Evolutionary conservation across 108 stramenopile species (phyloP).

Genomic region (Nitzschia inconspicua): DNA sequence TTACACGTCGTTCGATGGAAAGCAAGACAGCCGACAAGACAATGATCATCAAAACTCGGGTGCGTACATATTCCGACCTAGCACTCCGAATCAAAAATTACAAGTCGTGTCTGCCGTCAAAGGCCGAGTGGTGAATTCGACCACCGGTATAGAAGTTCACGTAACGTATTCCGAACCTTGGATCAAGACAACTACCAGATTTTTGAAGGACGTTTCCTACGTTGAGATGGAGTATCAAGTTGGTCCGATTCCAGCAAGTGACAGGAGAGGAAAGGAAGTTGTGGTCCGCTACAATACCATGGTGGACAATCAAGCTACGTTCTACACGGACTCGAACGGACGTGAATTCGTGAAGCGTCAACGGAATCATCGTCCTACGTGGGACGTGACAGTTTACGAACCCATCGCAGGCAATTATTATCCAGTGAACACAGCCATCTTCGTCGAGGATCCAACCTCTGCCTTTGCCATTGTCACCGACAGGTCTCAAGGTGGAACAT

Average conservation of each 20-base stretch:
- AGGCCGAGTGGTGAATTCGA: slow-evolving; percentile 1
- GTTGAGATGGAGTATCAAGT: slow-evolving; percentile 89
- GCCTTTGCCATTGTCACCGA: slow-evolving; percentile 79
- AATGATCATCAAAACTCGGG: slow-evolving; percentile 71
- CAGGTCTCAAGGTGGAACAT: slow-evolving; percentile 88
- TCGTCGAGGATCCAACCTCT: slow-evolving; percentile 56
- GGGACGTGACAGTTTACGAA: slow-evolving; percentile 73
- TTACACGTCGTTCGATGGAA: slow-evolving; percentile 21
- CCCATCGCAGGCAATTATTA: slow-evolving; percentile 95
- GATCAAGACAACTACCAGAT: slow-evolving; percentile 81
- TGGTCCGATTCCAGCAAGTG: slow-evolving; percentile 87
- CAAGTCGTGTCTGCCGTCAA: slow-evolving; percentile 2
- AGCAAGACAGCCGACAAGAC: not conserved
- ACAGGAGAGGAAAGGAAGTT: slow-evolving; percentile 80
- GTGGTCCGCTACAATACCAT: slow-evolving; percentile 67
- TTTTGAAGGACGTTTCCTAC: slow-evolving; percentile 53
- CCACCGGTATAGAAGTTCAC: slow-evolving; percentile 64
- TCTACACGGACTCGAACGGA: slow-evolving; percentile 96
- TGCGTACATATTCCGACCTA: slow-evolving; percentile 96
- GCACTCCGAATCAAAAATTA: slow-evolving; percentile 40
- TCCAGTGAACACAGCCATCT: slow-evolving; percentile 92
- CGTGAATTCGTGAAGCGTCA: slow-evolving; percentile 84
- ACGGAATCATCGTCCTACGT: slow-evolving; percentile 63
- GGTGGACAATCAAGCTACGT: slow-evolving; percentile 57
- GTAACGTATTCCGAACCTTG: slow-evolving; percentile 69